Evolutionary conservation across 371 early-diverging fungal species (phyloP).

Genomic region (Polyrhizophydium stewartii): DNA sequence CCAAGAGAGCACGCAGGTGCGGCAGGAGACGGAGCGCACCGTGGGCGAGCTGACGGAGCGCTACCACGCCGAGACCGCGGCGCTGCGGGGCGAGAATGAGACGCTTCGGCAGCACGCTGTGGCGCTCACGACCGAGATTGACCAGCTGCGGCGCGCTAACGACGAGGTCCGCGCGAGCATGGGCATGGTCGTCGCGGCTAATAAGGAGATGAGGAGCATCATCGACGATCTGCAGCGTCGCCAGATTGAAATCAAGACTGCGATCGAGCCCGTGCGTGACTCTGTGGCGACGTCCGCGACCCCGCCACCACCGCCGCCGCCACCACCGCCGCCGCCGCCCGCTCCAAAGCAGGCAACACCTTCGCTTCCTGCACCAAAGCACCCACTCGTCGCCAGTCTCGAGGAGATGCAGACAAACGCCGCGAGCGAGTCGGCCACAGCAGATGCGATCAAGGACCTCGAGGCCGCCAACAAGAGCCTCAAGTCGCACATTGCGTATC

Average conservation of each 20-base stretch:
- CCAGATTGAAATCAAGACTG: too few species aligned
- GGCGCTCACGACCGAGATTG: not conserved
- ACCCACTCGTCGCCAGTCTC: too few species aligned
- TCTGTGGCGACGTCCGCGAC: too few species aligned
- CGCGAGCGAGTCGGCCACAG: too few species aligned
- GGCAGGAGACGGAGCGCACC: slow-evolving; percentile 14
- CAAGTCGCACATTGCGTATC: slow-evolving; percentile 5
- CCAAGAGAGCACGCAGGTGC: slow-evolving; percentile 10
- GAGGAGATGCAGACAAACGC: too few species aligned
- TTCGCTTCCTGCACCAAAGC: too few species aligned
- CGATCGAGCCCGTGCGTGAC: too few species aligned
- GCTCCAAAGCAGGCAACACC: too few species aligned
- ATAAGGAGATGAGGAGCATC: not conserved
- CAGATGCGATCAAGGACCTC: slow-evolving; percentile 5
- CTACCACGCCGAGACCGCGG: slow-evolving; percentile 5
- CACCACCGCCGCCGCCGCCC: too few species aligned
- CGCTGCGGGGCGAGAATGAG: not conserved
- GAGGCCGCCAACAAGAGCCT: slow-evolving; percentile 3
- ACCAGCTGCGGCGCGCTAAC: not conserved
- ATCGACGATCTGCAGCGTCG: too few species aligned
- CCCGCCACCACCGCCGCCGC: too few species aligned
- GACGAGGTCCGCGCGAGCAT: not conserved
- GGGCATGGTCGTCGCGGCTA: not conserved
- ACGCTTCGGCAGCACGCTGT: slow-evolving; percentile 6
- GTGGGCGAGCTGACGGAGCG: slow-evolving; percentile 8